These are phyloP conservation scores for Solanum gracilifrons DNA, from an alignment of 257 asterid species.

Conservation along the genomic window DNA sequence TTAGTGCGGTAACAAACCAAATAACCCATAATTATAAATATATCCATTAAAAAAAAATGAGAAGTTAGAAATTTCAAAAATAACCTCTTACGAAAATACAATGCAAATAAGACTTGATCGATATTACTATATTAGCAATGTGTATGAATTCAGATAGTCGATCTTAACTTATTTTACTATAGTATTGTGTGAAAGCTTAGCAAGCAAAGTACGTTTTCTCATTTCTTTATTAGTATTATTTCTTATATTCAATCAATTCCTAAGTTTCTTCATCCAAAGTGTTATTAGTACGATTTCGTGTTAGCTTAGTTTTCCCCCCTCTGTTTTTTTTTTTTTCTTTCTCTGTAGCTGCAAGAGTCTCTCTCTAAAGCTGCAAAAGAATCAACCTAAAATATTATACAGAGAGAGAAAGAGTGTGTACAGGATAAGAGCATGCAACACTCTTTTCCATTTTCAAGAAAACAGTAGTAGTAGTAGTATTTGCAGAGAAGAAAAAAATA, in stretches of 20 bases:
- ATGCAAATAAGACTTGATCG: background rate
- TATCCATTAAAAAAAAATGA: no score
- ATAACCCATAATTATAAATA: background rate
- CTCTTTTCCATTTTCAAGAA: conserved; percentile 10
- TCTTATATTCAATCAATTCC: background rate
- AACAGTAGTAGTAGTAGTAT: background rate
- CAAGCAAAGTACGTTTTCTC: conserved; percentile 25
- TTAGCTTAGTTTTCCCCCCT: conserved; percentile 22
- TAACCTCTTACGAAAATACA: no score
- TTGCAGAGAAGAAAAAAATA: background rate
- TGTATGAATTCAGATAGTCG: background rate
- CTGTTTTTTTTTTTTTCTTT: background rate
- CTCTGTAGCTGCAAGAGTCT: conserved; percentile 8
- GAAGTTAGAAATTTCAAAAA: no score
- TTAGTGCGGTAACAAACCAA: background rate
- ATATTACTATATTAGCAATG: background rate
- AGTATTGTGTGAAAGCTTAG: background rate
- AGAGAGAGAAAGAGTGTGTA: conserved; percentile 12
- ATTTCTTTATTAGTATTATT: background rate
- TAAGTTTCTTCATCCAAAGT: background rate
- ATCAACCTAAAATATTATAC: conserved; percentile 21
- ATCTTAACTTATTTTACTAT: background rate
- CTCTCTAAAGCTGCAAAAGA: conserved; percentile 42
- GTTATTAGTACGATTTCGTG: conserved; percentile 44
- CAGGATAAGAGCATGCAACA: conserved; percentile 48